Base-by-base conservation (phyloP, 345 rosid species). In the Moricandia moricandioides region DNA sequence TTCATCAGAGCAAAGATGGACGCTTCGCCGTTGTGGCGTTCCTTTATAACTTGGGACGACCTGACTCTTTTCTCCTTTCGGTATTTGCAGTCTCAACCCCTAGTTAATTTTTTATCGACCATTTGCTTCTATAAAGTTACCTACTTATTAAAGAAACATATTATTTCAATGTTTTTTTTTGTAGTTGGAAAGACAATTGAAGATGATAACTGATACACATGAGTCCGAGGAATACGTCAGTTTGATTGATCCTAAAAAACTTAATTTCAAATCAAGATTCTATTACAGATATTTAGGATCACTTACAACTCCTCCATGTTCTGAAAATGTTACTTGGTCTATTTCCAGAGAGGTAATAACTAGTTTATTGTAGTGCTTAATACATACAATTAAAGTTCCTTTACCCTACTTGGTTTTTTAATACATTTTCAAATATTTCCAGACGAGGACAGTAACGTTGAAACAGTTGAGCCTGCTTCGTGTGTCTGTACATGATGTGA, bases 231-330 rank as follows among this genome's bases (percentile, higher is more conserved):
- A 12, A 67, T 67, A 4, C 21, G 78, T 79, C 34, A 89, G 93
- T 0, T 21, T 84, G 8, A 64, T 85, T n/a, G 82, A 88, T 71
- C 95, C 95, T 5, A 84, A 73, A 43, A 40, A 17, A 39, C 58
- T 91, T 39, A 79, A 80, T 56, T 57, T 87, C 7, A 87, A 85
- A 35, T 83, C 87, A 72, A 77, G 77, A 69, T 79, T 84, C 67
- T 94, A 89, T 74, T 94, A 82, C 74, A 86, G 97, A 82, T 94
- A 91, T 71, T 17, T 84, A 0, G 98, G 98, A 26, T 94, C 98
- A 62, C 96, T 94, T 10, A 94, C 97, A 0, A 4, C 79, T 69
- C 98, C 98, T 78, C 97, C 98, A 0, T 94, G 98, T 80, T 82
- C 91, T 24, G 84, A 91, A 76, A 84, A 87, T 68, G 92, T 91